Evolutionary conservation across 768 basidiomycete genomes (phyloP), one percentile per base, ranked within the genome.

Genomic region (Collybia mongolica): DNA sequence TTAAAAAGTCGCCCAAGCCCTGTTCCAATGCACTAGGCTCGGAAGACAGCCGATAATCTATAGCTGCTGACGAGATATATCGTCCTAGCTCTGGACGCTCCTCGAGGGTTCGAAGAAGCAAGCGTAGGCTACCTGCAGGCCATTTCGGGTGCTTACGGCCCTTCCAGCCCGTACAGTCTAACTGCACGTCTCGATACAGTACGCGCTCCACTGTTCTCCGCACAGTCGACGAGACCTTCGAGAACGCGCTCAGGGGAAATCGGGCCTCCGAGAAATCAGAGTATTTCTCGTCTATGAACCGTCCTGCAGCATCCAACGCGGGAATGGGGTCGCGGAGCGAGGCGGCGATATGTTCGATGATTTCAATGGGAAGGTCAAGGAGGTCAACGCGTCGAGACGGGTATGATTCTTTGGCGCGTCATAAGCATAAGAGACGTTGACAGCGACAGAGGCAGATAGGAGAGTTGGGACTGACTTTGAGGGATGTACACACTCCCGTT

Each of bases 91-190:
- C 56, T 1, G 66, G 63, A 3, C 66, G 61, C 11, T 46, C 54
- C 29, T 54, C 50, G 1, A 67, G 48, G 12, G 65, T 65, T 5
- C 60, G 59, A 14, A 67, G 53, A 3, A 67, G 59, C 9, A 67
- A 53, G 24, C 39, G 48, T 4, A 67, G 48, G 19, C 62, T 65
- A 20, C 54, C 66, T 23, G 64, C 63, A 14, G 62, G 65, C 54
- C 56, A 63, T 22, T 53, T 56, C 1, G 64, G 53, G 38, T 67
- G 66, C 44, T 67, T 67, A 18, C 63, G 55, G 2, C 63, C 64
- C 35, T 64, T 65, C 66, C 64, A 67, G 5, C 63, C 65, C 2
- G 63, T 64, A 20, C 63, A 62, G 44, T 67, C 66, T 2, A 67
- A 52, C 35, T 60, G 62, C 15, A 66, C 52, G 38, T 67, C 60